Base-by-base conservation (phyloP, 83 land plant genomes). In the Picea mariana region DNA sequence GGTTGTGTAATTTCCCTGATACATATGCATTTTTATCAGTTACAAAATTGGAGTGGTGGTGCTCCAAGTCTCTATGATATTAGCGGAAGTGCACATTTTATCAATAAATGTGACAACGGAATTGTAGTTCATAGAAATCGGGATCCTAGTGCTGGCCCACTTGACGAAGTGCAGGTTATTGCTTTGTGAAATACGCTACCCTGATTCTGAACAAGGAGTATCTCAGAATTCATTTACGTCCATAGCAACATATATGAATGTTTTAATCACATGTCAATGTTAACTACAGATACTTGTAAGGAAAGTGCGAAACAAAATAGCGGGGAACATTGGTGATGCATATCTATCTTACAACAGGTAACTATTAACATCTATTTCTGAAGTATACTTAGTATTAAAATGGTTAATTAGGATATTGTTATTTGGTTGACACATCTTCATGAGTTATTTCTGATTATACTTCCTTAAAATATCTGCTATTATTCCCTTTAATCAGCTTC, bases 91-190 rank as follows among this genome's bases (percentile, higher is more conserved):
- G 97, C 99, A 49, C 99, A 98, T 81, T 98, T 98, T 81, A 94
- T 98, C 86, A 98, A 98, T 88, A 98, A 98, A 84, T 96, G 99
- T 84, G 99, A 98, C 81, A 98, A 98, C 87, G 99, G 97, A 6
- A 90, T 98, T 87, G 96, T 98, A 13, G 84, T 98, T 87, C 99
- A 98, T 80, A 93, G 99, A 44, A 98, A 96, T 82, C 88, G 99
- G 38, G 96, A 98, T 81, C 81, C 87, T 12, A 78, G 73, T 3
- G 64, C 75, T 80, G 98, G 95, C 0, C 91, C 95, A 4, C 67
- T 95, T 62, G 97, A 98, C 83, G 83, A 81, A 83, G 99, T 96
- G 18, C 89, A 94, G 92, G 98, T 92, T 62, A 31, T 81, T 73
- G 20, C 72, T 18, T 62, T 13, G 12, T 21, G 69, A 59, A 55